Percentiles rank a stretch among this genome's conserved stretches.
Conservation (phyloP, 805 yeast species). For the Kuraishia capsulata region DNA sequence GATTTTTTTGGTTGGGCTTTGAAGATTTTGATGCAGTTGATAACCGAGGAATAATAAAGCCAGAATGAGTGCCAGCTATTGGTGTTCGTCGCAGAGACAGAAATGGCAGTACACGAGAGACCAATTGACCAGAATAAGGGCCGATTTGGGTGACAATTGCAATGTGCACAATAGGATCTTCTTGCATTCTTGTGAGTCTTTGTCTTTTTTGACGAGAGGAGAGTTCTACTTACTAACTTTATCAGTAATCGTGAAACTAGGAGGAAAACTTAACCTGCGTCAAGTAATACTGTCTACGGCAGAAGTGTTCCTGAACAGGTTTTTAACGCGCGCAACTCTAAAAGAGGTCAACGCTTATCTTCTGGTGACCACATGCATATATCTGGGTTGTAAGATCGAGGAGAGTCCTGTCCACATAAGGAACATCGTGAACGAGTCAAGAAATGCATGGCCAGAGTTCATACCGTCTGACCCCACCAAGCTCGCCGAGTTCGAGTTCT, state of each 20-base stretch:
- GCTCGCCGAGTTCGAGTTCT: slow-evolving; percentile 93
- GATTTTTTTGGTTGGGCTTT: too few relatives aligned
- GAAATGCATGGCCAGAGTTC: slow-evolving; percentile 90
- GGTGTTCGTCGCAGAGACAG: slow-evolving; percentile 75
- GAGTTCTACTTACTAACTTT: not conserved
- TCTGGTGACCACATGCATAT: slow-evolving; percentile 75
- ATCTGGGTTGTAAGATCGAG: slow-evolving; percentile 88
- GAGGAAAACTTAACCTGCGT: slow-evolving; percentile 66
- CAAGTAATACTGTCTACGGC: slow-evolving; percentile 87
- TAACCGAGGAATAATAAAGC: too few relatives aligned
- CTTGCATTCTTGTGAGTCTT: slow-evolving; percentile 41
- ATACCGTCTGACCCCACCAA: slow-evolving; percentile 87
- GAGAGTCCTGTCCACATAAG: slow-evolving; percentile 94
- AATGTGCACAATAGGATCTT: slow-evolving; percentile 67
- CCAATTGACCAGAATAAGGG: slow-evolving; percentile 26
- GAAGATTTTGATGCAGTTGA: too few relatives aligned
- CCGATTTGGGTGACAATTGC: slow-evolving; percentile 23
- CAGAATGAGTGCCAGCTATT: slow-evolving; percentile 75
- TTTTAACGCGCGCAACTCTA: slow-evolving; percentile 60
- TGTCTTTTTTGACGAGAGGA: slow-evolving; percentile 21
- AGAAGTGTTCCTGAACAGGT: slow-evolving; percentile 75
- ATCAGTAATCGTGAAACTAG: slow-evolving; percentile 50
- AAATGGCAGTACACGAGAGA: slow-evolving; percentile 77
- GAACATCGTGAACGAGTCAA: slow-evolving; percentile 72
- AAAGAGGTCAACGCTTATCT: slow-evolving; percentile 79